Percentiles rank a stretch among this genome's conserved stretches.
Conservation (phyloP, 2,329 filamentous ascomycete genomes). For the Cladophialophora chaetospira region DNA sequence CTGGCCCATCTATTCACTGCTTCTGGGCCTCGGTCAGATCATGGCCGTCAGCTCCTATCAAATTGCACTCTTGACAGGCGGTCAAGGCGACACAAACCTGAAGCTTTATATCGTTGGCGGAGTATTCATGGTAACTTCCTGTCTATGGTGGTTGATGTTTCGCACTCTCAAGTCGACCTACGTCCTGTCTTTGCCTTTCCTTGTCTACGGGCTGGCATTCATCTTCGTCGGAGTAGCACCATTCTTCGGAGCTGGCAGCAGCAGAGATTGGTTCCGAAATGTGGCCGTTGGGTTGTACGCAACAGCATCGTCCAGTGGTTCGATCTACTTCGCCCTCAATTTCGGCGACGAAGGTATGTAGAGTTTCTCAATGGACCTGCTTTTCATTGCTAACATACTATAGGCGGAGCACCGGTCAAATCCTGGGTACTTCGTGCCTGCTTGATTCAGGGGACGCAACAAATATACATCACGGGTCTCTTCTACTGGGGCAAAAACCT, state of each 20-base stretch:
- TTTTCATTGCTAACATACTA: too few relatives aligned
- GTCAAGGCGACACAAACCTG: slow-evolving; percentile 59
- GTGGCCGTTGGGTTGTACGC: slow-evolving; percentile 64
- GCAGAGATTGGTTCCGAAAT: slow-evolving; percentile 59
- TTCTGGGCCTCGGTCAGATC: slow-evolving; percentile 64
- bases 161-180: slow-evolving; percentile 59
- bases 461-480: slow-evolving; percentile 64
- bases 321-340: slow-evolving; percentile 67
- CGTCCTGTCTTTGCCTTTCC: slow-evolving; percentile 61
- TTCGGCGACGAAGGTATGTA: slow-evolving; percentile 66
- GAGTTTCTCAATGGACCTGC: too few relatives aligned
- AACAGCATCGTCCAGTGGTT: slow-evolving; percentile 63
- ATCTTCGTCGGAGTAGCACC: slow-evolving; percentile 64
- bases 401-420: slow-evolving; percentile 63
- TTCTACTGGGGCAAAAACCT: slow-evolving; percentile 68
- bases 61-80: slow-evolving; percentile 66
- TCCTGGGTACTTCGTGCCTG: slow-evolving; percentile 69
- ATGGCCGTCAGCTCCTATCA: slow-evolving; percentile 69
- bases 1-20: slow-evolving; percentile 65
- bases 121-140: slow-evolving; percentile 60
- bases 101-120: slow-evolving; percentile 63
- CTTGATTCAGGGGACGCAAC: slow-evolving; percentile 67
- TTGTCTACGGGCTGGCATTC: slow-evolving; percentile 65
- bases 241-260: slow-evolving; percentile 41
- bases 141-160: slow-evolving; percentile 66